These are phyloP conservation scores for Fusarium agapanthi DNA, from an alignment of 2,329 filamentous ascomycete species.

Conservation along the genomic window DNA sequence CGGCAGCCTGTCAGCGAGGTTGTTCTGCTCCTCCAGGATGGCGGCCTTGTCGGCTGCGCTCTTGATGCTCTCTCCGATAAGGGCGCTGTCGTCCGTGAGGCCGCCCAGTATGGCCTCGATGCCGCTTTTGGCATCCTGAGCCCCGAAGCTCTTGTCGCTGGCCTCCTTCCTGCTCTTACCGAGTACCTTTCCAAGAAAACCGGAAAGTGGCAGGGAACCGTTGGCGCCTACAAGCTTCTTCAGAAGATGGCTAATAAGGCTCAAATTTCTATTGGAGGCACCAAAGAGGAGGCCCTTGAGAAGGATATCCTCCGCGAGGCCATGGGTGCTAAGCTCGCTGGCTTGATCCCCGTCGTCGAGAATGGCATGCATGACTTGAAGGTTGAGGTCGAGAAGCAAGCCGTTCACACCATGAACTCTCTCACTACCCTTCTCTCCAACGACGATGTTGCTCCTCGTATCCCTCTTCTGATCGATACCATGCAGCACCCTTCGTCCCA, in stretches of 20 bases:
- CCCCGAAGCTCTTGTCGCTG: constrained; percentile 83
- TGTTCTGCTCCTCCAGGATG: constrained; percentile 82
- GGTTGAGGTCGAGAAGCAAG: constrained; percentile 85
- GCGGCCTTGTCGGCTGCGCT: constrained; percentile 74
- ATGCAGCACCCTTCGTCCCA: constrained; percentile 94
- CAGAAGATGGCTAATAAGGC: constrained; percentile 96
- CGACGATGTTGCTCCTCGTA: constrained; percentile 92
- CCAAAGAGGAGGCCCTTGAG: constrained; percentile 82
- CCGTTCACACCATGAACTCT: constrained; percentile 90
- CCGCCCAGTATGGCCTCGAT: constrained; percentile 93
- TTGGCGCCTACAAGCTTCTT: constrained; percentile 84
- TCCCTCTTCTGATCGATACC: constrained; percentile 90
- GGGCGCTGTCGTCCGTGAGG: constrained; percentile 85
- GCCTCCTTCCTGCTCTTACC: constrained; percentile 78
- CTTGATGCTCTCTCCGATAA: constrained; percentile 92
- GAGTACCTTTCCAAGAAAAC: constrained; percentile 83
- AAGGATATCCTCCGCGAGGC: constrained; percentile 91
- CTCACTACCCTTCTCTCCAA: constrained; percentile 91
- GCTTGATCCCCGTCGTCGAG: constrained; percentile 90
- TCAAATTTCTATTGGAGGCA: constrained; percentile 79
- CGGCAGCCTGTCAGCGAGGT: constrained; percentile 82
- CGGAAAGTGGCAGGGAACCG: constrained; percentile 97
- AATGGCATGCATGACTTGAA: constrained; percentile 97
- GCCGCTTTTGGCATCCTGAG: constrained; percentile 82
- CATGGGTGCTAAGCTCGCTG: constrained; percentile 88